Conservation (phyloP, 768 basidiomycete genomes). For the Termitomyces sp. region DNA sequence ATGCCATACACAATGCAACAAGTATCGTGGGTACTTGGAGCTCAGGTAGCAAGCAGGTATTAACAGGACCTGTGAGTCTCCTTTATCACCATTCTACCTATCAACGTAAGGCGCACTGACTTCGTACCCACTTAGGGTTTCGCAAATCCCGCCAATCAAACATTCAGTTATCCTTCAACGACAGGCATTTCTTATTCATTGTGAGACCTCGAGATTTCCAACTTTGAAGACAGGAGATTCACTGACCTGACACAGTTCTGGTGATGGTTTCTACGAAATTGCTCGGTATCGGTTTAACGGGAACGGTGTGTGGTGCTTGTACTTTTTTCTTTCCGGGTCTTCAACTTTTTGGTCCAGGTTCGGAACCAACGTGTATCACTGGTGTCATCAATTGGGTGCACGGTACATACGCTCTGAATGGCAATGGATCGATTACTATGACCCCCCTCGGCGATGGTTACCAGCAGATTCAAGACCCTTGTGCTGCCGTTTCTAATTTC, state of each 20-base stretch:
- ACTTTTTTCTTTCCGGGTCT: neutral
- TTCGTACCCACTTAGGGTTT: slow-evolving; percentile 53
- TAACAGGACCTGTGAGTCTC: slow-evolving; percentile 76
- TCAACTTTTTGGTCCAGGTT: slow-evolving; percentile 40
- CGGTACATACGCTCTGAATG: slow-evolving; percentile 63
- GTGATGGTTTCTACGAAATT: slow-evolving; percentile 80
- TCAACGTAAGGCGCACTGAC: slow-evolving; percentile 2
- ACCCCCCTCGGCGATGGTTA: slow-evolving; percentile 81
- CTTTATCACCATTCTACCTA: neutral
- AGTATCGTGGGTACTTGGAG: slow-evolving; percentile 80
- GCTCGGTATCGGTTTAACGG: slow-evolving; percentile 85
- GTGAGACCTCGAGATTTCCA: slow-evolving; percentile 42
- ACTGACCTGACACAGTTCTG: slow-evolving; percentile 42
- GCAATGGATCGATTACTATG: slow-evolving; percentile 80
- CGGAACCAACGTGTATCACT: slow-evolving; percentile 84
- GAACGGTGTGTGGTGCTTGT: slow-evolving; percentile 59
- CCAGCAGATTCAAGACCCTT: slow-evolving; percentile 94
- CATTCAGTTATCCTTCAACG: slow-evolving; percentile 80
- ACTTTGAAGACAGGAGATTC: slow-evolving; percentile 3
- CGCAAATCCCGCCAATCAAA: slow-evolving; percentile 76
- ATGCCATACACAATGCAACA: slow-evolving; percentile 61
- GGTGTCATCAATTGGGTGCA: slow-evolving; percentile 90
- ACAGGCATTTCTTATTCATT: slow-evolving; percentile 90
- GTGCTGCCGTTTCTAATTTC: slow-evolving; percentile 84
- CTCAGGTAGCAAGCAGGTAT: slow-evolving; percentile 70